Evolutionary conservation across 495 filamentous ascomycete genomes (phyloP).

Genomic region (Baudoinia panamericana): DNA sequence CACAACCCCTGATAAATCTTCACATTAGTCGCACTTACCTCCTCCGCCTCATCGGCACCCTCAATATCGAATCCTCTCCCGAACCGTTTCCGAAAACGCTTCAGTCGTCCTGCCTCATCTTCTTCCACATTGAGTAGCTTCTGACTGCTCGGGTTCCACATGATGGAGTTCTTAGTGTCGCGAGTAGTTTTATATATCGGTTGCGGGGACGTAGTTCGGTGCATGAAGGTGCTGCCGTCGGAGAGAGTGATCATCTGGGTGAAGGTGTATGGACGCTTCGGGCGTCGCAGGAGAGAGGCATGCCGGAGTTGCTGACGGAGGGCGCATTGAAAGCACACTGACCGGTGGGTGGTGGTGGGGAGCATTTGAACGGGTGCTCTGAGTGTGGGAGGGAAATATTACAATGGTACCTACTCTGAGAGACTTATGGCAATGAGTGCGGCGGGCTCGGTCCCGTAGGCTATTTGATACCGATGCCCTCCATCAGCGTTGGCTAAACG

Average conservation of each 20-base stretch:
- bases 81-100: slow-evolving; percentile 71
- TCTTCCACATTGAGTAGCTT: slow-evolving; percentile 77
- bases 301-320: slow-evolving; percentile 40
- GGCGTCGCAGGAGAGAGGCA: slow-evolving; percentile 78
- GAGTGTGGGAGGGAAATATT: not conserved
- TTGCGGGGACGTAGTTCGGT: slow-evolving; percentile 74
- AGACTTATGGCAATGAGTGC: no score
- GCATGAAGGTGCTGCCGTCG: slow-evolving; percentile 79
- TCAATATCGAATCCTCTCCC: slow-evolving; percentile 69
- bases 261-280: slow-evolving; percentile 85
- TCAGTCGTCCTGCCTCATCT: slow-evolving; percentile 85
- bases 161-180: slow-evolving; percentile 71
- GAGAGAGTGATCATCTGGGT: slow-evolving; percentile 87
- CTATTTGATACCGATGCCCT: no score
- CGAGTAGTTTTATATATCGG: slow-evolving; percentile 65
- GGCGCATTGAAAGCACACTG: not conserved
- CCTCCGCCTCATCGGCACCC: slow-evolving; percentile 21
- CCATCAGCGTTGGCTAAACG: no score
- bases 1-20: no score
- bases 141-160: slow-evolving; percentile 79
- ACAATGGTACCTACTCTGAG: no score
- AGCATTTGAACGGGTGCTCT: not conserved
- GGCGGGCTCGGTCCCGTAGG: no score
- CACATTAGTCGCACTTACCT: not conserved
- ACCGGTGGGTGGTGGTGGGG: not conserved